Conservation (phyloP, 345 rosid species). For the Psidium friedrichsthalianum region DNA sequence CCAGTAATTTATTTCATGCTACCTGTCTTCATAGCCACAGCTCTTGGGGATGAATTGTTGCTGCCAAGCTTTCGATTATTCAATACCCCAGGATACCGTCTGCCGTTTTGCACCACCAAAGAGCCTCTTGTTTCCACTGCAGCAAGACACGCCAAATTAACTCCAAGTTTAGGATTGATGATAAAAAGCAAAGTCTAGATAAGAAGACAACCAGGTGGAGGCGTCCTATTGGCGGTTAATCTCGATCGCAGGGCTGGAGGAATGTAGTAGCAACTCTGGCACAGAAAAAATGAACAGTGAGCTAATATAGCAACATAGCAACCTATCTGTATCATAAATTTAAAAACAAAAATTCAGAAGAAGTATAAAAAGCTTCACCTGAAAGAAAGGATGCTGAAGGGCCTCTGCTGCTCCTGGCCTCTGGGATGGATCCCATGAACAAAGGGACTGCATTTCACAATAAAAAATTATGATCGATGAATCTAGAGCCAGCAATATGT, state of each 20-base stretch:
- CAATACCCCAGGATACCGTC: constrained; percentile 25
- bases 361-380: neutral
- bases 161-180: neutral
- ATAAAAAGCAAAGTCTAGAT: neutral
- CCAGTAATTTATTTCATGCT: neutral
- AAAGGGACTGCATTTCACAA: constrained; percentile 1
- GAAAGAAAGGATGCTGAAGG: constrained; percentile 21
- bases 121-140: constrained; percentile 42
- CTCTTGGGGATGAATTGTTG: constrained; percentile 35
- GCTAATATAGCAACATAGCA: neutral
- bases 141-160: neutral
- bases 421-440: constrained; percentile 17
- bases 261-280: constrained; percentile 9
- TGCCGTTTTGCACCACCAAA: constrained; percentile 28
- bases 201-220: constrained; percentile 44
- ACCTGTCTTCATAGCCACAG: constrained; percentile 28
- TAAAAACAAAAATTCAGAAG: neutral
- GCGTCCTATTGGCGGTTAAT: constrained; percentile 26
- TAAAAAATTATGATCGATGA: neutral
- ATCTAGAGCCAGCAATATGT: neutral
- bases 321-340: neutral
- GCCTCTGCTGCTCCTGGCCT: constrained; percentile 17
- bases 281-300: neutral
- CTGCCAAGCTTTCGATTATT: constrained; percentile 30
- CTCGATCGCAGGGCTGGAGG: constrained; percentile 8